Evolutionary conservation across 2,329 filamentous ascomycete genomes (phyloP), one percentile per base, ranked within the genome.

Genomic region (Colletotrichum acutatum): DNA sequence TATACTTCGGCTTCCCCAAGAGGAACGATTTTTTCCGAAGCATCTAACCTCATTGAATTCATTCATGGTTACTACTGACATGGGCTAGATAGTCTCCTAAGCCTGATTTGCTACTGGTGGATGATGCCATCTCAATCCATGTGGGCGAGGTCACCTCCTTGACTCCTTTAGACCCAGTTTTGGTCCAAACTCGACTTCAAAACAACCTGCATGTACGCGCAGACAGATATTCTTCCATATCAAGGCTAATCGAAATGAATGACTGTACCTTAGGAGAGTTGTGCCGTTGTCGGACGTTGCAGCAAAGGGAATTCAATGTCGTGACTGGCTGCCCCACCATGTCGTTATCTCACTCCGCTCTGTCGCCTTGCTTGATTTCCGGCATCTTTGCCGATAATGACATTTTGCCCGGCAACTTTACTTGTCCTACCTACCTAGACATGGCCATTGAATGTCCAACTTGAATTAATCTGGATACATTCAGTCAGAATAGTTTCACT

Each of bases 281-380:
- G 28, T 32, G 61, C 54, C 61, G 61, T 28, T 70, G 53, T 60
- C 54, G 54, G 61, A 42, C 5, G 53, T 34, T 28, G 16, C 26
- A 22, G 61, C 52, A 53, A 37, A 54, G 42, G 8, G 67, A 58
- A 37, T 26, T 30, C 37, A 28, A 65, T 58, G 66, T 70, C 54
- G 61, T 70, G 67, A 65, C 54, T 37, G 61, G 54, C 22, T 7
- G 67, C 53, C 67, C 67, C 67, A 42, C 67, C 59, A 66, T 70
- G 67, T 70, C 67, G 67, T 70, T 70, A 70, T 70, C 61, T 37
- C 53, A 30, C 67, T 60, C 67, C 67, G 61, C 67, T 66, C 67
- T 70, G 34, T 70, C 67, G 67, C 24, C 61, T 70, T 70, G 14
- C 19, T 53, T 22, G 16, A 32, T 30, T n/a, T 42, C 67, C 54